Base-by-base conservation (phyloP, 208 protist species). In the Blastocrithidia nonstop region DNA sequence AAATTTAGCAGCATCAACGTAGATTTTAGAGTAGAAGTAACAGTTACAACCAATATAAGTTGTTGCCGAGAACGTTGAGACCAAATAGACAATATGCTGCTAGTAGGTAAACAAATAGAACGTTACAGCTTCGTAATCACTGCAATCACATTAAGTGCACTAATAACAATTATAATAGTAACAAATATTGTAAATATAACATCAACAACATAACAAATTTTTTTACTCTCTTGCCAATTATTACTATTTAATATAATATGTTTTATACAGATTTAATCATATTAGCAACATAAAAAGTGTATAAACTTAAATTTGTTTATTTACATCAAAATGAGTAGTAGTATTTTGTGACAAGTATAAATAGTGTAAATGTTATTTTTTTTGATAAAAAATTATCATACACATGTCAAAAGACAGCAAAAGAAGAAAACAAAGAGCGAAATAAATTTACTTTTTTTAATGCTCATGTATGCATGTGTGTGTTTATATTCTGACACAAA, bases 11-110 rank as follows among this genome's bases (percentile, higher is more conserved):
- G 15, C 38, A 23, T n/a, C 57, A 54, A 27, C 38, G 0, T 19
- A 32, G 35, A 56, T 48, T 45, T 50, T 45, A 6, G 57, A 37
- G n/a, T 19, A 29, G 42, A 51, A 50, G 24, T 44, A 31, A 9
- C 35, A n/a, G n/a, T n/a, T n/a, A n/a, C n/a, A n/a, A 29, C 1
- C 16, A 51, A n/a, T 51, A 53, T 1, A 51, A 36, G 38, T 31
- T 28, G n/a, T 46, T 44, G 8, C 46, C 16, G 6, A 31, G 26
- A 9, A 21, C 48, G 32, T 6, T 6, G 17, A 4, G 32, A 16
- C 40, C 5, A 26, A 9, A 6, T 20, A 25, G 1, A 21, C 19
- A 1, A 38, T 23, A 27, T 1, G n/a, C n/a, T 4, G 24, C 1
- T 9, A 16, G 21, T 26, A 20, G 1, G 23, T 15, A 15, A 4